Conservation (phyloP, 2,329 filamentous ascomycete species). For the Epichloe aotearoae region DNA sequence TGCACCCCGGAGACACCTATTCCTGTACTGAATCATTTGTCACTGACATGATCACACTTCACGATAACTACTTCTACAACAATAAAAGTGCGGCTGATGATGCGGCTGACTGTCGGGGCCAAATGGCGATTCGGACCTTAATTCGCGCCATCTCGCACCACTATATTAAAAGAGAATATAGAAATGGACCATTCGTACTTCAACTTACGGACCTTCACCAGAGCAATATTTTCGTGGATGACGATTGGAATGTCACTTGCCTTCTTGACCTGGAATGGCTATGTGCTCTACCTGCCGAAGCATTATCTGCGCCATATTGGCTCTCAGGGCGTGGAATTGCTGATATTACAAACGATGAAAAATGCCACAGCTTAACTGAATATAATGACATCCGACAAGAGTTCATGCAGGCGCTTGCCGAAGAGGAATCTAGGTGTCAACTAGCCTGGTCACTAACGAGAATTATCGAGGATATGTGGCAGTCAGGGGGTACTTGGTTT, state of each 20-base stretch:
- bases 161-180: constrained; percentile 11
- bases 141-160: constrained; percentile 13
- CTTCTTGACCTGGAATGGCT: constrained; percentile 24
- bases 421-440: constrained; percentile 7
- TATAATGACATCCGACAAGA: constrained; percentile 9
- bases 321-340: constrained; percentile 10
- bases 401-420: constrained; percentile 9
- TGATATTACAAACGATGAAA: constrained; percentile 3
- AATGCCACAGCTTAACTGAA: constrained; percentile 5
- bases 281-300: constrained; percentile 14
- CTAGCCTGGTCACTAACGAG: neutral
- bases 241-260: constrained; percentile 21
- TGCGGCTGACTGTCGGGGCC: constrained; percentile 13
- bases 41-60: constrained; percentile 13
- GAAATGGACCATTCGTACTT: constrained; percentile 16
- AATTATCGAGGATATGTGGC: constrained; percentile 4
- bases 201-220: constrained; percentile 19
- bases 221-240: constrained; percentile 23
- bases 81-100: constrained; percentile 13
- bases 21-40: constrained; percentile 15
- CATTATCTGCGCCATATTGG: constrained; percentile 11
- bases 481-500: constrained; percentile 3
- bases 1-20: constrained; percentile 18
- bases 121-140: constrained; percentile 15
- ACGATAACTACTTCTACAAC: constrained; percentile 13